Evolutionary conservation across 441 rosid genomes (phyloP).

Genomic region (Corymbia calophylla): DNA sequence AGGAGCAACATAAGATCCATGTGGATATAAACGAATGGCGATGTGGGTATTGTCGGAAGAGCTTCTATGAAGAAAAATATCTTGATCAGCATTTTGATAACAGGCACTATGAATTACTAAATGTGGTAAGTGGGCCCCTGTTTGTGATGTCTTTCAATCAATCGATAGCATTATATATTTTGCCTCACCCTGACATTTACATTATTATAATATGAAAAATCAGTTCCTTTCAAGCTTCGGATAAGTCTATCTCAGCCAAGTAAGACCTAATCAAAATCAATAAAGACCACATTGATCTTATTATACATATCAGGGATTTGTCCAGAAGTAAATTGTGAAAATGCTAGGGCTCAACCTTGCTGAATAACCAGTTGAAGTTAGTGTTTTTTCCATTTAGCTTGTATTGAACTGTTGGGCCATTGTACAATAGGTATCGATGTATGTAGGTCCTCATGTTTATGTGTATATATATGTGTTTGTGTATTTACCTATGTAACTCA

Average conservation of each 20-base stretch:
- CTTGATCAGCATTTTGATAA: constrained; percentile 37
- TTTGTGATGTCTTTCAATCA: background rate
- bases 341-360: background rate
- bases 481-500: background rate
- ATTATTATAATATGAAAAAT: background rate
- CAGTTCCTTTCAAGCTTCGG: background rate
- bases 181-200: background rate
- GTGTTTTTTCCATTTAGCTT: background rate
- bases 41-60: constrained; percentile 38
- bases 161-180: background rate
- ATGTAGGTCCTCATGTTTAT: background rate
- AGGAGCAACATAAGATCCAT: constrained; percentile 33
- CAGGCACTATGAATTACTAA: constrained; percentile 31
- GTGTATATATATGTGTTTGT: background rate
- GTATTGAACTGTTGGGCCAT: background rate
- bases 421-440: background rate
- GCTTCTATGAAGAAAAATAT: constrained; percentile 35
- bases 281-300: background rate
- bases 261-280: background rate
- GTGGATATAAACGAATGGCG: constrained; percentile 26
- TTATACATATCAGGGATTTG: background rate
- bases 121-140: constrained; percentile 18
- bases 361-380: background rate
- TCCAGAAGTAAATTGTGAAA: background rate
- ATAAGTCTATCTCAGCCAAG: background rate